Evolutionary conservation across 169 alveolate genomes (phyloP).

Genomic region (Plasmodium cynomolgi): DNA sequence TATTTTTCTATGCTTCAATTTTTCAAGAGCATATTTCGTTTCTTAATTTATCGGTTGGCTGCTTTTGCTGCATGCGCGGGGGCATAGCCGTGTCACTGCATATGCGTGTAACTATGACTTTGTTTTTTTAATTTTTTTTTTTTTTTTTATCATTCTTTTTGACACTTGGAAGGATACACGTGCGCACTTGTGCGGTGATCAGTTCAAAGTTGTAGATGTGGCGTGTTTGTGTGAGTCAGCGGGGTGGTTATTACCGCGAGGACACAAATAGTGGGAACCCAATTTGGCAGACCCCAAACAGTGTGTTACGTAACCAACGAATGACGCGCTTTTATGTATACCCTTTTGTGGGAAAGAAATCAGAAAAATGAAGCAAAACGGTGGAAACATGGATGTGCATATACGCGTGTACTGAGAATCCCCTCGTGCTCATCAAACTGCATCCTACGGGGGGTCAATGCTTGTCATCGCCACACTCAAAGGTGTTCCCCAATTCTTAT

Average conservation of each 20-base stretch:
- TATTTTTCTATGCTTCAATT: background rate
- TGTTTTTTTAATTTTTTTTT: background rate
- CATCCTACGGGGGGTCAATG: background rate
- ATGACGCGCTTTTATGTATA: background rate
- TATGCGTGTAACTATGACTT: background rate
- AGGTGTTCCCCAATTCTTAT: constrained; percentile 27
- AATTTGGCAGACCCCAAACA: background rate
- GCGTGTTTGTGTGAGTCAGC: background rate
- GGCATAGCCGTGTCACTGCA: background rate
- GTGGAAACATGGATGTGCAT: background rate
- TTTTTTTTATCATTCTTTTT: background rate
- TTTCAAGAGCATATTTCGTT: background rate
- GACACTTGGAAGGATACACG: background rate
- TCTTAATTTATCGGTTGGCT: background rate
- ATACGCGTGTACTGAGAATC: background rate
- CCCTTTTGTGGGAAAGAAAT: background rate
- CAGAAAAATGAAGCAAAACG: background rate
- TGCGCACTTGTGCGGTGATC: background rate
- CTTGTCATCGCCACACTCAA: background rate
- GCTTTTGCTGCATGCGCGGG: background rate
- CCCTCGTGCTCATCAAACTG: background rate
- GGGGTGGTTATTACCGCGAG: background rate
- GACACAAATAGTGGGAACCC: background rate
- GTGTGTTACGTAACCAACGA: background rate
- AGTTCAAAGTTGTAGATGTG: background rate